Base-by-base conservation (phyloP, 2,329 filamentous ascomycete genomes). In the Fusarium denticulatum region DNA sequence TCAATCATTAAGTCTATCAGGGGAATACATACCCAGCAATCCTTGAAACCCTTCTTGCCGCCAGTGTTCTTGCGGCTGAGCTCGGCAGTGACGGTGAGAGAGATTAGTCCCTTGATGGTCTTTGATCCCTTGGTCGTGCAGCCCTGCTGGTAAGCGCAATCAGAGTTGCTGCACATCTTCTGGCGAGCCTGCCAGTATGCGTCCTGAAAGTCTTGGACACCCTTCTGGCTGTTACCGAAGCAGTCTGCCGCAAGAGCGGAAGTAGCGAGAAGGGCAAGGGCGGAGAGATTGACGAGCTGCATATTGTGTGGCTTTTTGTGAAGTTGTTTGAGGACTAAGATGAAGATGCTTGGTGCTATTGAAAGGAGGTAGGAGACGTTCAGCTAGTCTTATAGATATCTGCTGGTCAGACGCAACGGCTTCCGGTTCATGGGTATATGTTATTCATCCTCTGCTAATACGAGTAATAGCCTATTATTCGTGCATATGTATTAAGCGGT, bases 21-120 rank as follows among this genome's bases (percentile, higher is more conserved):
- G n/a, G n/a, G n/a, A 10, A 10, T 45, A 45, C 39, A 20, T 64
- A 64, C 61, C 61, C 61, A 64, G 57, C 61, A 64, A 20, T 64
- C 45, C 11, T 50, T 50, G 22, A 52, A 64, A 0, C 57, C 61
- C 11, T 34, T 22, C 26, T 39, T 50, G 3, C 45, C 45, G 4
- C 24, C 45, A 34, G 61, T 64, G 14, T 60, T 64, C 39, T 64
- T 64, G 6, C 61, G 61, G 18, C 36, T 64, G 0, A 62, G n/a
- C 7, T 45, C 57, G 12, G 22, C 59, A 6, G 6, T 36, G 0
- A 64, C 13, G 12, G 39, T 62, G 11, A 36, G 1, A 15, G 30
- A n/a, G 4, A 5, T 9, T 1, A 50, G 3, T 16, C 40, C 57
- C 6, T 32, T 64, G 26, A 43, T 3, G 4, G 30, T 64, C 24